Percentiles rank a stretch among this genome's conserved stretches.
Evolutionary conservation across 108 stramenopile species (phyloP).

Genomic region (Skeletonema grethae): DNA sequence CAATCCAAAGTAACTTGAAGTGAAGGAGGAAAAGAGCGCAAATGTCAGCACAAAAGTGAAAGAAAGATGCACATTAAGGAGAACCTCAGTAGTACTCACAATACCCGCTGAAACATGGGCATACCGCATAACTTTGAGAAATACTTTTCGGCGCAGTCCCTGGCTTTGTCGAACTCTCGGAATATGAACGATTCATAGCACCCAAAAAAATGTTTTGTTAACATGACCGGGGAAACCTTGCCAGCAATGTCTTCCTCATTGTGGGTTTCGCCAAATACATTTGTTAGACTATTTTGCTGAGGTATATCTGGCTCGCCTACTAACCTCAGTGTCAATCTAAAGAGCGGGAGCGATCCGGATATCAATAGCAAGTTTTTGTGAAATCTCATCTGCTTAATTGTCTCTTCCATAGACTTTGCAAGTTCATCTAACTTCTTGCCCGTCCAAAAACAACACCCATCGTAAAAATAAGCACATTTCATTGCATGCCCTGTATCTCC

Average conservation of each 20-base stretch:
- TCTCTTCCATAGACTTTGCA: not conserved
- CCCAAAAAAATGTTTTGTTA: too few relatives aligned
- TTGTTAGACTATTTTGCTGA: not conserved
- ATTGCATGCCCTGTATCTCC: slow-evolving; percentile 13
- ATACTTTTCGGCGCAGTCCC: too few relatives aligned
- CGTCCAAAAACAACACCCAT: not conserved
- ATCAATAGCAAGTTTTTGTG: not conserved
- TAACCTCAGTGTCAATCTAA: not conserved
- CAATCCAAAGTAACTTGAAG: too few relatives aligned
- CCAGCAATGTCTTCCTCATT: not conserved
- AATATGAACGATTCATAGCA: too few relatives aligned
- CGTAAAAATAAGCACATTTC: not conserved
- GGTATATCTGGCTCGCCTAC: not conserved
- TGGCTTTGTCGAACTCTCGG: too few relatives aligned
- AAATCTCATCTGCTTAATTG: not conserved
- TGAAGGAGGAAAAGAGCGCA: too few relatives aligned
- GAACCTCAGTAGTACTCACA: too few relatives aligned
- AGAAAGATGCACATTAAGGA: too few relatives aligned
- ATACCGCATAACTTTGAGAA: too few relatives aligned
- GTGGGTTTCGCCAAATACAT: not conserved
- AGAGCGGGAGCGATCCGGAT: not conserved
- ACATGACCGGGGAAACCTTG: too few relatives aligned
- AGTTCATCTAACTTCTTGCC: not conserved
- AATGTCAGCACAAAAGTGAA: too few relatives aligned
- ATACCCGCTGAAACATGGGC: too few relatives aligned